Conservation (phyloP, 805 yeast genomes). For the Yarrowia phangngaensis region DNA sequence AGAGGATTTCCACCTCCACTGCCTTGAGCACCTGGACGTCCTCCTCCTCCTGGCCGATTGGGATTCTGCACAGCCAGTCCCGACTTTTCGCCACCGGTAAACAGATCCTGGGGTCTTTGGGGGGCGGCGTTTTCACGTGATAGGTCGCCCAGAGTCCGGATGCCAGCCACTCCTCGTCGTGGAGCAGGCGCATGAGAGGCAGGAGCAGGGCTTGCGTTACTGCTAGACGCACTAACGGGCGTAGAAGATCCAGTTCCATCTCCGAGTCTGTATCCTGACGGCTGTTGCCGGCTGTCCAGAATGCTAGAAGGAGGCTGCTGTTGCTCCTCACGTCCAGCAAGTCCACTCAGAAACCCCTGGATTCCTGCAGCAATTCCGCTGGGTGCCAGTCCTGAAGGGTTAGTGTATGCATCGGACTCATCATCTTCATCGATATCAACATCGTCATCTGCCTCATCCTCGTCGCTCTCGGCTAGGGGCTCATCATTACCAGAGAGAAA, state of each 20-base stretch:
- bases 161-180: conserved; percentile 29
- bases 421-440: conserved; percentile 11
- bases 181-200: conserved; percentile 21
- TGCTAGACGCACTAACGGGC: conserved; percentile 8
- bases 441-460: conserved; percentile 19
- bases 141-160: conserved; percentile 38
- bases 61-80: conserved; percentile 77
- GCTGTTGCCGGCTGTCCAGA: conserved; percentile 5
- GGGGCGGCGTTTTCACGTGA: conserved; percentile 33
- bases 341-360: conserved; percentile 16
- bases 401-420: conserved; percentile 12
- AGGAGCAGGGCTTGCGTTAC: conserved; percentile 16
- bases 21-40: conserved; percentile 23
- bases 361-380: conserved; percentile 20
- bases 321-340: conserved; percentile 13
- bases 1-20: conserved; percentile 30
- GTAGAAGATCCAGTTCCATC: conserved; percentile 13
- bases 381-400: conserved; percentile 23
- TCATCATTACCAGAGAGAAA: conserved; percentile 25
- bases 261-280: conserved; percentile 21
- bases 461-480: conserved; percentile 18
- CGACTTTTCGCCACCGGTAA: conserved; percentile 67
- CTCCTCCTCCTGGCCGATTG: conserved; percentile 34
- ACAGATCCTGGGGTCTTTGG: conserved; percentile 42
- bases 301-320: conserved; percentile 11